Base-by-base conservation (phyloP, 2,329 filamentous ascomycete species). In the Fusarium sp. region DNA sequence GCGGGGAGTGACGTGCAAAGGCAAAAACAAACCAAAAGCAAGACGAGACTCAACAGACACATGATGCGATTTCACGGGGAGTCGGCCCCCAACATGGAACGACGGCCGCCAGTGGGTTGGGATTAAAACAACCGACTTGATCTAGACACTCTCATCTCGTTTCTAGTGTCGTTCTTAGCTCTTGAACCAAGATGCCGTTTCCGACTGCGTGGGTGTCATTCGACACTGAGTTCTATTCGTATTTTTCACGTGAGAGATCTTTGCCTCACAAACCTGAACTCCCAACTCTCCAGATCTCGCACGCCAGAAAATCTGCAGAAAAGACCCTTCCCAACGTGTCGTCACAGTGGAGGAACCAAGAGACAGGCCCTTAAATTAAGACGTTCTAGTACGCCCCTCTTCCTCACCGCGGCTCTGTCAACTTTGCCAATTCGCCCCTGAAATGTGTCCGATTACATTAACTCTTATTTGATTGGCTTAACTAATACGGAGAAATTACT, bases 371-470 rank as follows among this genome's bases (percentile, higher is more conserved):
- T 69, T 67, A 63, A 57, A 72, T 67, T 64, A 54, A 60, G 61
- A 63, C 49, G 50, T 64, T 70, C 55, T 73, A 73, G 70, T 57
- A 70, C 62, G 59, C 69, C 64, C 62, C 49, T 59, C 67, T 66
- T 62, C 66, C 33, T 68, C 67, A 63, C 72, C 67, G 74, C 73
- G 73, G 73, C 73, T 76, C 74, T 76, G 74, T 75, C 67, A 69
- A 71, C 44, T 60, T 61, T 67, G 59, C 61, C 52, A 64, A 26
- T 57, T 64, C 73, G 66, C 75, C 73, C 69, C 75, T 77, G 73
- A 77, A 50, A 65, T 64, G 60, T 52, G 49, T 69, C 56, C 63
- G 75, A 78, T 78, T 78, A 78, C 76, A 78, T 78, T 77, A 53
- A 14, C 64, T 23, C 6, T 3, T 2, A 40, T 30, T 12, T 66